phyloP scores from a whole-genome alignment of 1,139 yeast species.

The Taiozyma sp. region DNA sequence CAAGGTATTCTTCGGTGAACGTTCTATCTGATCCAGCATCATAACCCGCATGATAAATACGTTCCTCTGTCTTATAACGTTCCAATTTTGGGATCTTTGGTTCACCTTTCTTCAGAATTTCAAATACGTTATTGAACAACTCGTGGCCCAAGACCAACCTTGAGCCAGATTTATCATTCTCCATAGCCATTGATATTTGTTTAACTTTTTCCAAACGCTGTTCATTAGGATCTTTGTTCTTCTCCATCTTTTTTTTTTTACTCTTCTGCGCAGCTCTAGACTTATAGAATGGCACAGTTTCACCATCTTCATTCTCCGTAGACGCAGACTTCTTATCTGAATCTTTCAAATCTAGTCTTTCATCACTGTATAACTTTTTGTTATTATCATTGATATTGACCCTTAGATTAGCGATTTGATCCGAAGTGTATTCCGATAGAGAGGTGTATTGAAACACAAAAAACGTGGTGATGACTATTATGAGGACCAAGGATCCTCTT shows the following conservation, averaged over 20 bases:
- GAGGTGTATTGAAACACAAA: constrained; percentile 14
- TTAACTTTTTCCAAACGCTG: constrained; percentile 10
- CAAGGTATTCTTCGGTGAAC: constrained; percentile 41
- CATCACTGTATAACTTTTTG: neutral
- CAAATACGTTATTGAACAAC: constrained; percentile 28
- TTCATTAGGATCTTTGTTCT: constrained; percentile 1
- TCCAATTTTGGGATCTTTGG: constrained; percentile 33
- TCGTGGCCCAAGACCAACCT: constrained; percentile 16
- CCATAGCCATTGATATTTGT: constrained; percentile 13
- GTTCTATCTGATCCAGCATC: constrained; percentile 31
- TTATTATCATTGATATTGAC: neutral
- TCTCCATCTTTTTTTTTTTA: neutral
- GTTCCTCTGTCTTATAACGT: constrained; percentile 32
- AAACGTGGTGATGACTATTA: constrained; percentile 4
- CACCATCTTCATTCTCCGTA: constrained; percentile 8
- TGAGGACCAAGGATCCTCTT: constrained; percentile 9
- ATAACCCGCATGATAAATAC: constrained; percentile 47
- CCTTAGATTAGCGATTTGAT: constrained; percentile 6
- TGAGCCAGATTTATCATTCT: constrained; percentile 18
- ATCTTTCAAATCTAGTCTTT: neutral
- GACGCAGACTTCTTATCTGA: neutral
- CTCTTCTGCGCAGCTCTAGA: constrained; percentile 14
- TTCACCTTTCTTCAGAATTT: constrained; percentile 33
- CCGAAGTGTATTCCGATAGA: constrained; percentile 6
- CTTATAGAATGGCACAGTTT: constrained; percentile 21